Base-by-base conservation (phyloP, 192 early-diverging fungal genomes). In the Glomus cerebriforme region DNA sequence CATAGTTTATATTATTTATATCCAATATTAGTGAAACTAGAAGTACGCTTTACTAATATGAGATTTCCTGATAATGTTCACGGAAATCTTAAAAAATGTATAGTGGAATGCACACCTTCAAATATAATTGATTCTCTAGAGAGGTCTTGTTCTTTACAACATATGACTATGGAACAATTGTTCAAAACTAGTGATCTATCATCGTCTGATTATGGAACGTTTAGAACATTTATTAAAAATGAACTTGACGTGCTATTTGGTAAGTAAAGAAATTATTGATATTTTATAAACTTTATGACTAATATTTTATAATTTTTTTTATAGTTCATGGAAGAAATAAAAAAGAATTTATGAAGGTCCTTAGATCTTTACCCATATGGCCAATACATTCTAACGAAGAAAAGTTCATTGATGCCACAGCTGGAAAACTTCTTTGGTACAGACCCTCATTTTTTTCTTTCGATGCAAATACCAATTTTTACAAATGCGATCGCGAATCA, bases 71-170 rank as follows among this genome's bases (percentile, higher is more conserved):
- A 68, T 24, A 22, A 9, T n/a, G 15, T 7, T 68, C 15, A 68
- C 9, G 6, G 39, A 39, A 24, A 68, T 3, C 19, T 68, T 9
- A 68, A 43, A 68, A 19, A 68, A 68, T 68, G 66, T n/a, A 22
- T 68, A 39, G 19, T 26, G 31, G 2, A 6, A 39, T 37, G 22
- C 15, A 68, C 6, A 39, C 13, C 9, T 39, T 12, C 31, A 22
- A 68, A 68, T 68, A 24, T 68, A 22, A 68, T 68, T 31, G 24
- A 68, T 39, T 68, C 32, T 13, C 17, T 68, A n/a, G 66, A 37
- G 22, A 7, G 9, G 19, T 8, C 15, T 10, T 39, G 17, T 39
- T 22, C 19, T 17, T 10, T 3, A 39, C 29, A 12, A 19, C 12
- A 32, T 31, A 66, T 2, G 32, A 24, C 34, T 39, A n/a, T 39